Evolutionary conservation across 1,139 yeast species (phyloP).

Genomic region (Blastobotrys persicus): DNA sequence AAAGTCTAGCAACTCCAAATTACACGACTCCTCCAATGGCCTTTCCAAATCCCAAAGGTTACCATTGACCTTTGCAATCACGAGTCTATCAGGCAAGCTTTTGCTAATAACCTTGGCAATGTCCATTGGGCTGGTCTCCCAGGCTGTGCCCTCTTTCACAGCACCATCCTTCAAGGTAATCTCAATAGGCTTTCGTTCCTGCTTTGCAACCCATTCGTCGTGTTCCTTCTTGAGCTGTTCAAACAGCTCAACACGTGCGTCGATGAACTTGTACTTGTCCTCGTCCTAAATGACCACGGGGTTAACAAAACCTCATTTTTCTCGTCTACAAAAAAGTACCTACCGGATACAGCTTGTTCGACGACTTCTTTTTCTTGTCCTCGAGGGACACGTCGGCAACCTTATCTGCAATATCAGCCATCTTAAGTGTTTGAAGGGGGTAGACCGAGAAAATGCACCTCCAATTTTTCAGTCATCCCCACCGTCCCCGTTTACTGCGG

Average conservation of each 20-base stretch:
- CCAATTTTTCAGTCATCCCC: neutral
- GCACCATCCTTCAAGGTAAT: constrained; percentile 88
- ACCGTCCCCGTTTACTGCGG: neutral
- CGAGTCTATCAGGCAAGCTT: constrained; percentile 83
- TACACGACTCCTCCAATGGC: constrained; percentile 75
- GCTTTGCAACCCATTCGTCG: constrained; percentile 66
- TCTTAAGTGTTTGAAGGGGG: constrained; percentile 18
- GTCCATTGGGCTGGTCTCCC: constrained; percentile 87
- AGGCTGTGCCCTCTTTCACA: constrained; percentile 71
- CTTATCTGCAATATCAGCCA: constrained; percentile 50
- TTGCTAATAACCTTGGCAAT: constrained; percentile 84
- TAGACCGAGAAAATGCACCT: neutral
- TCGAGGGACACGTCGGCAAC: constrained; percentile 53
- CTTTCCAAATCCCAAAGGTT: constrained; percentile 93
- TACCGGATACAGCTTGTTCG: constrained; percentile 26
- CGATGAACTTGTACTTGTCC: constrained; percentile 82
- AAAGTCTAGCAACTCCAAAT: constrained; percentile 76
- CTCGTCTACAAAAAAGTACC: neutral
- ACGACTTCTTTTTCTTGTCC: constrained; percentile 28
- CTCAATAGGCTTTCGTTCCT: constrained; percentile 61
- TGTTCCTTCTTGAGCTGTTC: constrained; percentile 77
- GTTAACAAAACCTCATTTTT: neutral
- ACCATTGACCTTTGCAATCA: constrained; percentile 89
- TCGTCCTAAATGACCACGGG: constrained; percentile 36
- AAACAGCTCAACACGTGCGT: constrained; percentile 72